phyloP scores from a whole-genome alignment of 2,329 filamentous ascomycete genomes.

The Fusarium brevicatenulatum region DNA sequence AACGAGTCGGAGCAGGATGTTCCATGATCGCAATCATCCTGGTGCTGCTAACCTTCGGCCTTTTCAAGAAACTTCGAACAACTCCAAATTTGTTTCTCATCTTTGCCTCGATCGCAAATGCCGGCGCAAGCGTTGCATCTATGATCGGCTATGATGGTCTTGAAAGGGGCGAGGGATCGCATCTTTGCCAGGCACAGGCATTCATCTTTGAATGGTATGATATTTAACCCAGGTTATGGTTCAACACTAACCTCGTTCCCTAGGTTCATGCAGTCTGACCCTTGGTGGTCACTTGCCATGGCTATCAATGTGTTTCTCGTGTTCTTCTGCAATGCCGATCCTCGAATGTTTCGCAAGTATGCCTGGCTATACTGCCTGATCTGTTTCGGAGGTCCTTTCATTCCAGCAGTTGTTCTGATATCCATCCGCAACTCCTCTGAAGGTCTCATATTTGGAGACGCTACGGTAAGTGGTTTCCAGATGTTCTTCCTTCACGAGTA shows the following conservation, averaged over 20 bases:
- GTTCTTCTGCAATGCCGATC: constrained; percentile 66
- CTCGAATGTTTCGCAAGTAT: constrained; percentile 73
- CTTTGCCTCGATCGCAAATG: constrained; percentile 52
- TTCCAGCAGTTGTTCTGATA: constrained; percentile 74
- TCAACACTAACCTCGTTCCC: not conserved
- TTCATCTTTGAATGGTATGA: constrained; percentile 72
- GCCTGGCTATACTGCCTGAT: constrained; percentile 74
- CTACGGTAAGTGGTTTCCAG: constrained; percentile 56
- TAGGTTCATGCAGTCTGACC: constrained; percentile 81
- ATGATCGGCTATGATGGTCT: constrained; percentile 77
- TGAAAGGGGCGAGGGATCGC: constrained; percentile 59
- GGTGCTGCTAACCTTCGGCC: constrained; percentile 60
- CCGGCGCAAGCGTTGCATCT: constrained; percentile 70
- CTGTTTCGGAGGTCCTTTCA: constrained; percentile 76
- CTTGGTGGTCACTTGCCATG: constrained; percentile 84
- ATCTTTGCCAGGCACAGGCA: constrained; percentile 70
- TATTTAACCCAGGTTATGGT: not conserved
- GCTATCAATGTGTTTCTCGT: constrained; percentile 81
- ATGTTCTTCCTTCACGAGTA: fast-evolving
- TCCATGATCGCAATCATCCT: constrained; percentile 62
- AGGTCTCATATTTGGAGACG: constrained; percentile 63
- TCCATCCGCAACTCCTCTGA: constrained; percentile 58
- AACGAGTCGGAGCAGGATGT: constrained; percentile 63
- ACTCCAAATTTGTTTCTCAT: constrained; percentile 64
- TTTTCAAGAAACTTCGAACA: constrained; percentile 63